Conservation (phyloP, 2,329 filamentous ascomycete genomes). For the Myriosclerotinia scirpicola region DNA sequence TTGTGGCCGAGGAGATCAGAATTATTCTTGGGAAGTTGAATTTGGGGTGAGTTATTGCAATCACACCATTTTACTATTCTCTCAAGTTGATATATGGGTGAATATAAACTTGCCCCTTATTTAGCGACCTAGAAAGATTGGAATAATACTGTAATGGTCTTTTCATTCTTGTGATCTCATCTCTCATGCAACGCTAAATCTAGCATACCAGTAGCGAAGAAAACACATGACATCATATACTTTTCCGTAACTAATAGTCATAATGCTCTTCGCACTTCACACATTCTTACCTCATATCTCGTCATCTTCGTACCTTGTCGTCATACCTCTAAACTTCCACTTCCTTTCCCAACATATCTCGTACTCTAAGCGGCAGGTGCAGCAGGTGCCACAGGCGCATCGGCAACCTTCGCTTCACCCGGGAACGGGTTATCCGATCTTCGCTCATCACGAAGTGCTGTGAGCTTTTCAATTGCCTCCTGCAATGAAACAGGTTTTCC, state of each 20-base stretch:
- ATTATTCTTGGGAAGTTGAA: conserved; percentile 43
- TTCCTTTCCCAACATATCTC: neutral
- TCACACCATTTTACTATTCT: neutral
- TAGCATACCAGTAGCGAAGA: conserved; percentile 6
- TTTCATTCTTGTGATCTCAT: neutral
- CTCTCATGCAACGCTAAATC: neutral
- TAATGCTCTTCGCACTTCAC: neutral
- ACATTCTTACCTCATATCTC: neutral
- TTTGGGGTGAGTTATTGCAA: neutral
- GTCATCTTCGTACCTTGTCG: conserved; percentile 3
- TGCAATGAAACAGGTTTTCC: conserved; percentile 58
- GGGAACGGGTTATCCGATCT: conserved; percentile 44
- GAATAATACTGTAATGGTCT: neutral
- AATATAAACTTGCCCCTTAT: neutral
- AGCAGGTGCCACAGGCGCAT: conserved; percentile 2
- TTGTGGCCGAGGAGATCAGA: conserved; percentile 40
- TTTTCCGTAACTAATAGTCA: neutral
- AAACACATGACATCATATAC: conserved; percentile 2
- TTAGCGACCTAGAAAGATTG: no score
- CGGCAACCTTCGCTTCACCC: conserved; percentile 29
- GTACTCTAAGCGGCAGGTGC: conserved; percentile 4
- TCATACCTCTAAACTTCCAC: neutral
- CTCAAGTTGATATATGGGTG: neutral
- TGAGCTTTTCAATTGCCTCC: conserved; percentile 57
- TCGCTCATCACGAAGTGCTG: conserved; percentile 51